These are phyloP conservation scores for Knoxdaviesia capensis DNA, from an alignment of 2,329 filamentous ascomycete genomes.

Conservation along the genomic window DNA sequence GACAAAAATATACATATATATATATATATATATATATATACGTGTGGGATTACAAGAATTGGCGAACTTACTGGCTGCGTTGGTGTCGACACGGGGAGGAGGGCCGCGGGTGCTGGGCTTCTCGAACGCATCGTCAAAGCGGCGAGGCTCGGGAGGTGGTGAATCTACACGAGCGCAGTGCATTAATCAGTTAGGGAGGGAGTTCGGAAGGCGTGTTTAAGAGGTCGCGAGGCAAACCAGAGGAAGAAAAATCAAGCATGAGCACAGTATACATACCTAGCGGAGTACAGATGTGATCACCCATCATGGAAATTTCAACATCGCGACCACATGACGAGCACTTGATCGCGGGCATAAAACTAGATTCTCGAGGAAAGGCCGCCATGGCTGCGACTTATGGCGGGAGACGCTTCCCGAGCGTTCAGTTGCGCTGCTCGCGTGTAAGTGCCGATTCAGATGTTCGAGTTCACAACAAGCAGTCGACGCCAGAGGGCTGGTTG, in stretches of 20 bases:
- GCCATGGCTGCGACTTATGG: conserved; percentile 2
- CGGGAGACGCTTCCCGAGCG: neutral
- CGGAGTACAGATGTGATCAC: conserved; percentile 55
- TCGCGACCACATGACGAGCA: conserved; percentile 62
- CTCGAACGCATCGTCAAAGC: neutral
- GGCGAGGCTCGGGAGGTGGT: conserved; percentile 3
- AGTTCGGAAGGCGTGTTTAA: neutral
- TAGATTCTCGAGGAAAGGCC: conserved; percentile 37
- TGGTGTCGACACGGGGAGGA: conserved; percentile 28
- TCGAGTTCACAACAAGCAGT: too few species aligned
- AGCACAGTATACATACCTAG: conserved; percentile 15
- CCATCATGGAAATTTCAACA: conserved; percentile 71
- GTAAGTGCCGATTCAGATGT: too few species aligned
- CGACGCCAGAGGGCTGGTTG: too few species aligned
- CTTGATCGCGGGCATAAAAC: conserved; percentile 67
- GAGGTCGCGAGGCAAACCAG: neutral
- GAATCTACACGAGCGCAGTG: neutral
- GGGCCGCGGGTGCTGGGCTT: conserved; percentile 1
- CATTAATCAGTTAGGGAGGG: neutral
- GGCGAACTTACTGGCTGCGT: conserved; percentile 26
- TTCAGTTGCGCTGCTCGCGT: too few species aligned
- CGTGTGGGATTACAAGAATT: too few species aligned
- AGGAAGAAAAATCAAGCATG: neutral
- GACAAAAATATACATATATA: neutral
- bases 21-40: neutral